phyloP scores from a whole-genome alignment of 2,329 filamentous ascomycete genomes.

The Pestalotiopsis sp. region DNA sequence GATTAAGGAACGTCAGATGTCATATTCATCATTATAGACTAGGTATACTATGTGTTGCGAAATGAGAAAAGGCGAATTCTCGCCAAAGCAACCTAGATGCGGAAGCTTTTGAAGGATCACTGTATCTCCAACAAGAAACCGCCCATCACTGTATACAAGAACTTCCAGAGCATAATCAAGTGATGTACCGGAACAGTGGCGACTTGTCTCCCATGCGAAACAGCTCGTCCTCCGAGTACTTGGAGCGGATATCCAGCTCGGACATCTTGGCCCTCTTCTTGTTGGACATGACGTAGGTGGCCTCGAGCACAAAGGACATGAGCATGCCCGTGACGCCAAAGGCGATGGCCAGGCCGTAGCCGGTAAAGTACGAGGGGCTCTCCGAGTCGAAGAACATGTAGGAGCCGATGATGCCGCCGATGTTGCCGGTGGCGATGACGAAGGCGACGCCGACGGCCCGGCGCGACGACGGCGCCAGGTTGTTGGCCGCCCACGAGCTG shows the following conservation, averaged over 20 bases:
- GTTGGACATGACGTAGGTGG: conserved; percentile 16
- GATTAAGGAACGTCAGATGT: neutral
- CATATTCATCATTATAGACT: neutral
- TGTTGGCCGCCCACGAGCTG: conserved; percentile 71
- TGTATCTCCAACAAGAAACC: neutral
- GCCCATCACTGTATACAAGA: neutral
- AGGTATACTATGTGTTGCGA: neutral
- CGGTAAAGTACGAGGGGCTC: conserved; percentile 34
- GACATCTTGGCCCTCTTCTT: conserved; percentile 12
- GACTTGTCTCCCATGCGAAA: conserved; percentile 17
- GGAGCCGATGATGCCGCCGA: conserved; percentile 43
- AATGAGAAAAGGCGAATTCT: no score
- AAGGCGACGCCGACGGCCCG: conserved; percentile 41
- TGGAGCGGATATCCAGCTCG: conserved; percentile 12
- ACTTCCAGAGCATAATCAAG: neutral
- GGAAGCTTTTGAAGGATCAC: no score
- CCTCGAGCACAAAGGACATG: conserved; percentile 32
- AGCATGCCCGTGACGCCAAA: conserved; percentile 32
- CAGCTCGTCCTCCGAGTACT: conserved; percentile 17
- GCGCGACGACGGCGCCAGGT: conserved; percentile 49
- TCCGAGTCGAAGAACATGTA: conserved; percentile 40
- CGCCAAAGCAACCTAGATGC: no score
- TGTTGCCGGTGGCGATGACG: conserved; percentile 39
- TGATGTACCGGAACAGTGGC: conserved; percentile 16
- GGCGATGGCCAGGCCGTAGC: conserved; percentile 35